Evolutionary conservation across 768 basidiomycete genomes (phyloP), one percentile per base, ranked within the genome.

Genomic region (Trametes cingulata): DNA sequence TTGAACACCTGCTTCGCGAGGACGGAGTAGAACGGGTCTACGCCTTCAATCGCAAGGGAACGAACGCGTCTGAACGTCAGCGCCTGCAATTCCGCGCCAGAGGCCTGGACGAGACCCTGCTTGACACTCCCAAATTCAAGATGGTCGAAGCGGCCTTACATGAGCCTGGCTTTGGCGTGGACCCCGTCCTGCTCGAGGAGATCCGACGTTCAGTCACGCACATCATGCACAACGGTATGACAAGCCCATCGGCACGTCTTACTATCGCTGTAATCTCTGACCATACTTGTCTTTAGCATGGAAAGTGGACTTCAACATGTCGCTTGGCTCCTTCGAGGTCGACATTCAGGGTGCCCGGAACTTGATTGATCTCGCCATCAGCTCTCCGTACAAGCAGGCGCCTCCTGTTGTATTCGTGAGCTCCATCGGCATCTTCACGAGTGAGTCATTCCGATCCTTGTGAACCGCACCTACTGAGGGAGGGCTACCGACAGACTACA

Each of bases 171-270:
- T 65, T 78, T 14, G 74, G 72, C 24, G 40, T 81, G 15, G 6
- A 62, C 3, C 60, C 59, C 13, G 56, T 69, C 8, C 14, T 67
- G 13, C 72, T 70, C 33, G 67, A 72, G 12, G 66, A 74, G 67
- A 67, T 75, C 41, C 62, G 67, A 14, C 27, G 49, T n/a, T 69
- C 67, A 10, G 65, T 75, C 6, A 78, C 76, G 13, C 73, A 72
- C 33, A 70, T 80, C 64, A 73, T 78, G 15, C 75, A 78, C 65
- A 76, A 76, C 40, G 74, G 74, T 75, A 59, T 3, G 58, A 25
- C 27, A 22, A 20, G 10, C 22, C 46, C 41, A 14, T 20, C 43
- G 12, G 15, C 48, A 13, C 17, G 2, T 17, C 29, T 22, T 27
- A 24, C 7, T 14, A 24, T 17, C 13, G 13, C 17, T 9, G 25